A percentile compares a stretch with the other conserved stretches of the same genome.
Conservation (phyloP, 2,329 filamentous ascomycete genomes). For the Alternaria triticimaculans region DNA sequence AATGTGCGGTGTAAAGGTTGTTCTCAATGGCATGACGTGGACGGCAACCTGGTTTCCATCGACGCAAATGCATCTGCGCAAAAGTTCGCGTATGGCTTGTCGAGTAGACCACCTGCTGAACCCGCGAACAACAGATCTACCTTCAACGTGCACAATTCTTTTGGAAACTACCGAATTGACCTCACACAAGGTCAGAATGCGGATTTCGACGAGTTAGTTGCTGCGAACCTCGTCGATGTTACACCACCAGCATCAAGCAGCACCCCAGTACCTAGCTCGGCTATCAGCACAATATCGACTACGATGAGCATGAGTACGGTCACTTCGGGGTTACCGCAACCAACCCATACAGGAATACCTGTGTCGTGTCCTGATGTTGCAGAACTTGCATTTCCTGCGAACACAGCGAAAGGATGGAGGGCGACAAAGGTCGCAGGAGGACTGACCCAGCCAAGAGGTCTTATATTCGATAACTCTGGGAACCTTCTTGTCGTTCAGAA, state of each 20-base stretch:
- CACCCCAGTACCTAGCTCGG: conserved; percentile 11
- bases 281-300: conserved; percentile 16
- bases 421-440: conserved; percentile 49
- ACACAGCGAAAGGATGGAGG: conserved; percentile 35
- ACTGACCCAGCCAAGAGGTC: conserved; percentile 48
- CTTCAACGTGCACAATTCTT: conserved; percentile 39
- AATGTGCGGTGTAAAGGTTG: conserved; percentile 42
- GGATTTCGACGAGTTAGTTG: conserved; percentile 33
- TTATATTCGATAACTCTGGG: conserved; percentile 49
- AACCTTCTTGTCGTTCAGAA: conserved; percentile 52
- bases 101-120: conserved; percentile 25
- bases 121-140: conserved; percentile 40
- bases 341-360: conserved; percentile 28
- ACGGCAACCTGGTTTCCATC: conserved; percentile 29
- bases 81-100: conserved; percentile 35
- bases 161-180: conserved; percentile 38
- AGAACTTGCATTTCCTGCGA: conserved; percentile 22
- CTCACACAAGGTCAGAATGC: conserved; percentile 31
- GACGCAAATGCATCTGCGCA: conserved; percentile 24
- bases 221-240: conserved; percentile 28
- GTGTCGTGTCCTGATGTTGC: conserved; percentile 26
- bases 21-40: conserved; percentile 37
- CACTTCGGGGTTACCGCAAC: conserved; percentile 17
- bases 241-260: conserved; percentile 23
- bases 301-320: conserved; percentile 20